These are phyloP conservation scores for Drechslerella stenobrocha DNA, from an alignment of 2,329 filamentous ascomycete genomes.

Conservation along the genomic window DNA sequence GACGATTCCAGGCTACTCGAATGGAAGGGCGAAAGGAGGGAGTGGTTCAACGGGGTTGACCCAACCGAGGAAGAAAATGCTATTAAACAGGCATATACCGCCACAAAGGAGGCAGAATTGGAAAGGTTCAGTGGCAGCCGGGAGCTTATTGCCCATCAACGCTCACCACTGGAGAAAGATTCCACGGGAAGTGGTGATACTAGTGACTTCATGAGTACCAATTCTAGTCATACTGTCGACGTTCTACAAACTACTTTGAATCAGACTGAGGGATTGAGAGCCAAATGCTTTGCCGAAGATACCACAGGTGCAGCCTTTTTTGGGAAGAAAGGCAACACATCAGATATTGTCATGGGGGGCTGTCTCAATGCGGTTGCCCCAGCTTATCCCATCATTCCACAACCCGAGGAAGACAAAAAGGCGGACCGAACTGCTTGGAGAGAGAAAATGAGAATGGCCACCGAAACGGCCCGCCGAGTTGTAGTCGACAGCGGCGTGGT, in stretches of 20 bases:
- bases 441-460: conserved; percentile 15
- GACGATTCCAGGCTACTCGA: conserved; percentile 11
- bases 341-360: no score
- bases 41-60: conserved; percentile 35
- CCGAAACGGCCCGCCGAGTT: conserved; percentile 4
- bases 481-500: neutral
- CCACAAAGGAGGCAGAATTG: neutral
- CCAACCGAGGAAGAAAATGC: conserved; percentile 13
- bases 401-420: neutral
- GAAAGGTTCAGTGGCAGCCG: no score
- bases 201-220: neutral
- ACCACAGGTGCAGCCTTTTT: neutral
- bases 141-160: no score
- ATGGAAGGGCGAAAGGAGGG: conserved; percentile 12
- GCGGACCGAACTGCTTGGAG: neutral
- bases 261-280: no score
- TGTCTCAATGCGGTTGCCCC: no score
- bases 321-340: no score
- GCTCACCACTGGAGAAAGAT: no score
- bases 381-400: neutral
- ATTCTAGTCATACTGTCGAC: no score
- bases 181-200: no score
- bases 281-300: neutral
- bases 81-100: conserved; percentile 1
- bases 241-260: no score